A percentile compares a stretch with the other conserved stretches of the same genome.
Conservation (phyloP, 768 basidiomycete genomes). For the Boletus reticuloceps region DNA sequence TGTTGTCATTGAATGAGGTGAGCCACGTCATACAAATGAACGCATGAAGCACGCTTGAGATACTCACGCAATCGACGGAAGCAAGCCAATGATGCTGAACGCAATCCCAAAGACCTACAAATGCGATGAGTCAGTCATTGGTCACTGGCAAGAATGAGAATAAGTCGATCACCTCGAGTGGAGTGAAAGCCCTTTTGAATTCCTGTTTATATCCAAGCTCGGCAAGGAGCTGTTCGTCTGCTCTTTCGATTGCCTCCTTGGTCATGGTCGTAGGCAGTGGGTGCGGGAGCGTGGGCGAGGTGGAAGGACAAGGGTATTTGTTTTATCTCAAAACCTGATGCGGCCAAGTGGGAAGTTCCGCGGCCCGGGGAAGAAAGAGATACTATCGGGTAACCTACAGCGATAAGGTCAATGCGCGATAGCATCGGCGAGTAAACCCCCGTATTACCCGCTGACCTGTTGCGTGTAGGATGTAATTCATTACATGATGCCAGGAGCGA, state of each 20-base stretch:
- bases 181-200: conserved; percentile 36
- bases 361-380: no score
- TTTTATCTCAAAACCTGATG: no score
- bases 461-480: no score
- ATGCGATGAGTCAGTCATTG: not conserved
- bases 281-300: not conserved
- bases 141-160: no score
- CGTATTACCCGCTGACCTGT: no score
- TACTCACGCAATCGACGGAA: conserved; percentile 59
- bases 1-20: not conserved
- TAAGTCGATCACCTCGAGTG: conserved; percentile 25
- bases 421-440: no score
- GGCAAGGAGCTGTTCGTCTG: conserved; percentile 34
- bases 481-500: no score
- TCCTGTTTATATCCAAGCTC: conserved; percentile 38
- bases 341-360: no score
- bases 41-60: conserved; percentile 12
- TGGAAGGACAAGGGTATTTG: not conserved
- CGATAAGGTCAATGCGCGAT: no score
- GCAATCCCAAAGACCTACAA: conserved; percentile 65
- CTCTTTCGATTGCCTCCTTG: not conserved
- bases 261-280: conserved; percentile 8
- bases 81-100: conserved; percentile 68
- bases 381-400: no score
- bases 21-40: not conserved